Percentiles rank a stretch among this genome's conserved stretches.
These are phyloP conservation scores for Coemansia sp. DNA, from an alignment of 192 early-diverging fungal species.

Conservation along the genomic window DNA sequence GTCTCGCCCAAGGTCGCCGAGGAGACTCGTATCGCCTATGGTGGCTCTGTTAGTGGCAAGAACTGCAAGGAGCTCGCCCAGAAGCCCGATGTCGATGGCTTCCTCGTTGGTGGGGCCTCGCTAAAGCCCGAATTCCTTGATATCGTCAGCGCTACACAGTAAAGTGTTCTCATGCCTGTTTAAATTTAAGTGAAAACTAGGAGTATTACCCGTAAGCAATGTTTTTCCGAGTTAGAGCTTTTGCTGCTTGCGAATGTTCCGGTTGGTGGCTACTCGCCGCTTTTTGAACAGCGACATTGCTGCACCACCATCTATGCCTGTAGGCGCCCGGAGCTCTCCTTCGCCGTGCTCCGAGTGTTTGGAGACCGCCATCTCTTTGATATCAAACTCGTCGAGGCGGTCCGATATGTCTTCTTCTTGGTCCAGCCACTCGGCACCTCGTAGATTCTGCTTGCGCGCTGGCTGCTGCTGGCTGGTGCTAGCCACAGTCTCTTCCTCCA, in stretches of 20 bases:
- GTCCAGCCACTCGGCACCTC: constrained; percentile 33
- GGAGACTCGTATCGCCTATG: constrained; percentile 91
- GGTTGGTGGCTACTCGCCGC: constrained; percentile 29
- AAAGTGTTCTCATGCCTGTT: constrained; percentile 3
- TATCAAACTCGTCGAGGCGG: constrained; percentile 20
- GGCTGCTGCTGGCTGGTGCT: background rate
- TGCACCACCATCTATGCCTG: background rate
- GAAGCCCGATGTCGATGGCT: constrained; percentile 95
- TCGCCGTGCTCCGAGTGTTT: background rate
- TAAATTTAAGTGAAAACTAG: background rate
- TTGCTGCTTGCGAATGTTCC: constrained; percentile 29
- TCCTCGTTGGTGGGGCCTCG: constrained; percentile 98
- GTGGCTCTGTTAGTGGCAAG: constrained; percentile 89
- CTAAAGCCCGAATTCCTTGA: constrained; percentile 87
- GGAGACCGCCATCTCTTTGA: constrained; percentile 34
- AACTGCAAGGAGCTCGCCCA: constrained; percentile 78
- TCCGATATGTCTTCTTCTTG: constrained; percentile 18
- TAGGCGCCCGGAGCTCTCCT: background rate
- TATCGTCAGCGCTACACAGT: constrained; percentile 58
- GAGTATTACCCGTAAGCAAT: background rate
- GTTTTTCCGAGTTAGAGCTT: constrained; percentile 8
- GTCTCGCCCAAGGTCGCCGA: constrained; percentile 85
- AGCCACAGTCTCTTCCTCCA: background rate
- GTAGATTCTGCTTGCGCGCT: background rate
- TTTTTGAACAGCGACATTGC: constrained; percentile 36